Evolutionary conservation across 106 monocot genomes (phyloP).

Genomic region (Dactylorhiza incarnata): DNA sequence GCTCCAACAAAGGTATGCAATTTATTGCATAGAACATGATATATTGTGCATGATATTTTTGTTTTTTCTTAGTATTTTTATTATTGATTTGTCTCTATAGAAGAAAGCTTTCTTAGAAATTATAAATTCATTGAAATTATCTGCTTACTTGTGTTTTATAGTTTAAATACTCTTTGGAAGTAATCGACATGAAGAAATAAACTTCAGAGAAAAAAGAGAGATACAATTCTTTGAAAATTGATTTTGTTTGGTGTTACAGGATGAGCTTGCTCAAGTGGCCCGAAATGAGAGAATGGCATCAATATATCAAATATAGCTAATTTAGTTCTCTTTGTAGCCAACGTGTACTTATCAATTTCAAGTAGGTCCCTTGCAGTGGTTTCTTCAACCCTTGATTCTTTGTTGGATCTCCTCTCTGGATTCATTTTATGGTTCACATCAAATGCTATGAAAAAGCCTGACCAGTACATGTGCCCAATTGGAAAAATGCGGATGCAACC

Average conservation of each 20-base stretch:
- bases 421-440: slow-evolving; percentile 83
- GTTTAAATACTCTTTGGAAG: neutral
- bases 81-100: neutral
- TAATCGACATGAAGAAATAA: neutral
- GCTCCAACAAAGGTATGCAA: slow-evolving; percentile 58
- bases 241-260: slow-evolving; percentile 33
- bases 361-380: slow-evolving; percentile 84
- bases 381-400: slow-evolving; percentile 79
- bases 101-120: neutral
- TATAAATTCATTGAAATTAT: neutral
- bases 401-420: slow-evolving; percentile 85
- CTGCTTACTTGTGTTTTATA: neutral
- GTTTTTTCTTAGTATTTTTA: neutral
- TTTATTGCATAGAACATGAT: neutral
- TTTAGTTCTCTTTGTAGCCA: slow-evolving; percentile 52
- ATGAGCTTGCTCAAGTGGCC: slow-evolving; percentile 41
- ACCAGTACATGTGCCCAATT: slow-evolving; percentile 68
- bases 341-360: slow-evolving; percentile 58
- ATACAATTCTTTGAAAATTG: neutral
- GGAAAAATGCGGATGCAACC: slow-evolving; percentile 95
- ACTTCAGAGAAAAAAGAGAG: neutral
- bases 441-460: slow-evolving; percentile 67
- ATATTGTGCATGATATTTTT: neutral
- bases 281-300: slow-evolving; percentile 60
- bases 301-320: slow-evolving; percentile 65